Evolutionary conservation across 257 asterid genomes (phyloP), one percentile per base, ranked within the genome.

Genomic region (Leptodermis oblonga): DNA sequence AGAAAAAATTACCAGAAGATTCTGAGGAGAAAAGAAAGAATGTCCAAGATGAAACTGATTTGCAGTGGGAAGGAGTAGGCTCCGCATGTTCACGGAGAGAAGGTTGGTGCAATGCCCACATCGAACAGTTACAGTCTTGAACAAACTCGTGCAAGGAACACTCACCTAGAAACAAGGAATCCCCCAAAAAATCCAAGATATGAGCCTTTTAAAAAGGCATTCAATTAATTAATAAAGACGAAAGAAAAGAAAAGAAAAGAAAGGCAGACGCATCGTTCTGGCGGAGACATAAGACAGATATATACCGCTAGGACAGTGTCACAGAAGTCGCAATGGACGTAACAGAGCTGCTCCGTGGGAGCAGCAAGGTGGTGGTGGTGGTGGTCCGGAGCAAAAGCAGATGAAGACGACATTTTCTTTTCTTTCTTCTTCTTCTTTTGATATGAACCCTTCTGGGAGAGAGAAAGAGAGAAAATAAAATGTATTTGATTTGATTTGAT

Each of bases 81-180:
- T 86, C 14, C 96, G 89, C 98, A 89, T 86, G 90, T 94, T 88
- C 48, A 89, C 97, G 33, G 99, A 91, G 41, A 94, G 83, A 68
- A 94, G 97, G 69, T 89, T 94, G 77, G 97, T 80, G 96, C 99
- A 94, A 82, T 94, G 97, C 31, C 99, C 99, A 37, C 99, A 94
- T 64, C 99, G 74, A 41, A 94, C 99, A 0, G 99, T 87, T 20
- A 94, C 99, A 7, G 90, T 91, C 87, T 89, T 94, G 97, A 87
- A 94, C 85, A 91, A 74, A 80, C 97, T 91, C 4, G 97, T 81
- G 87, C 96, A 81, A 52, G 99, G 99, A 46, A 94, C 99, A 58
- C 93, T 82, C 83, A 94, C 99, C 99, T 94, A 6, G n/a, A 33
- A 23, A 76, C 20, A 53, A 7, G 5, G 54, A 48, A 48, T 45